phyloP scores from a whole-genome alignment of 2,329 filamentous ascomycete species.

The Aspergillus uvarum region DNA sequence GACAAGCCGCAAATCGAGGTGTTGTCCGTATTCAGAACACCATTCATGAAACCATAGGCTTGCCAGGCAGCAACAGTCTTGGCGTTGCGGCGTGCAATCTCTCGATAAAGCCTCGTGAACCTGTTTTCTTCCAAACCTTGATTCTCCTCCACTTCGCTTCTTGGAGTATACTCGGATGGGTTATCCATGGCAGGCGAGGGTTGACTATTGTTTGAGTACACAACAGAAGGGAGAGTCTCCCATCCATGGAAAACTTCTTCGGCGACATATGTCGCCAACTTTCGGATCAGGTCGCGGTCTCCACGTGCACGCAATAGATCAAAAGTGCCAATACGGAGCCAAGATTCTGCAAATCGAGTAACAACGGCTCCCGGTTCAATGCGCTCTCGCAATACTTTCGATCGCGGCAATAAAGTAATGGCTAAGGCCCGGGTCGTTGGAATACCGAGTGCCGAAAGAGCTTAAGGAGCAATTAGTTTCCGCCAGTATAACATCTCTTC shows the following conservation, averaged over 20 bases:
- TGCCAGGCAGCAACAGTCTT: constrained; percentile 90
- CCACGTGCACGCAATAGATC: constrained; percentile 83
- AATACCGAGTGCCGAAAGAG: constrained; percentile 77
- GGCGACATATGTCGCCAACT: constrained; percentile 76
- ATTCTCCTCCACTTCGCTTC: constrained; percentile 65
- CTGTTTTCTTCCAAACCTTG: constrained; percentile 74
- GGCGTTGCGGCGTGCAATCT: constrained; percentile 82
- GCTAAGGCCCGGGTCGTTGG: constrained; percentile 84
- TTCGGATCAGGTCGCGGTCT: constrained; percentile 71
- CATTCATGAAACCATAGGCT: constrained; percentile 98
- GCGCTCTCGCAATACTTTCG: constrained; percentile 72
- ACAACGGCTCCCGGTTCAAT: constrained; percentile 92
- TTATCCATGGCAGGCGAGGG: constrained; percentile 39
- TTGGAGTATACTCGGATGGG: constrained; percentile 55
- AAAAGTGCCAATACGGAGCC: constrained; percentile 93
- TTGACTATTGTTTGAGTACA: constrained; percentile 46
- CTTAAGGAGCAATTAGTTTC: constrained; percentile 25
- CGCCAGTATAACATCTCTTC: too few relatives aligned
- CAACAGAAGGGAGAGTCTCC: constrained; percentile 70
- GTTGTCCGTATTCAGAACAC: constrained; percentile 96
- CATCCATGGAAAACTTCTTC: constrained; percentile 87
- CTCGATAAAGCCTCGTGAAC: constrained; percentile 82
- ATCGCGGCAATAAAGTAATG: constrained; percentile 71
- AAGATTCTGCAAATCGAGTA: constrained; percentile 82
- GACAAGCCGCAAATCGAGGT: constrained; percentile 86